Evolutionary conservation across 768 basidiomycete species (phyloP).

Genomic region (Leucosporidium creatinivorum): DNA sequence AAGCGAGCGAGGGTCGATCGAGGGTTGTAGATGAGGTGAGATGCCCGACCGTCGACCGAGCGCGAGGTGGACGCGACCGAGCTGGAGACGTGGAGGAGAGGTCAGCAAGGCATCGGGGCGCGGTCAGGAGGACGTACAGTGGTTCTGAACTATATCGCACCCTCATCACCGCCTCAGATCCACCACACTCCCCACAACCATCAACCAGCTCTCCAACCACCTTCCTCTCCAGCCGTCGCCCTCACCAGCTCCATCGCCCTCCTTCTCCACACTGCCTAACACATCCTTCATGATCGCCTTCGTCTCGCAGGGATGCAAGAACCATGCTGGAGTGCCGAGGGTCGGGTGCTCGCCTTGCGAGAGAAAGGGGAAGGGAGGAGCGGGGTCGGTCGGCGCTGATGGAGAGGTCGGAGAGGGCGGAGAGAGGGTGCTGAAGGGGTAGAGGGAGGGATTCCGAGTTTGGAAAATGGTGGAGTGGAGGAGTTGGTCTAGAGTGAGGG

Average conservation of each 20-base stretch:
- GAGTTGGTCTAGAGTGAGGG: slow-evolving; percentile 53
- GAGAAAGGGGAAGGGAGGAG: slow-evolving; percentile 58
- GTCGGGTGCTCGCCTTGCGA: slow-evolving; percentile 83
- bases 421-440: slow-evolving; percentile 42
- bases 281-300: slow-evolving; percentile 61
- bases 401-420: slow-evolving; percentile 22
- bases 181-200: slow-evolving; percentile 62
- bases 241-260: neutral
- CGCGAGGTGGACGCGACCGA: no score
- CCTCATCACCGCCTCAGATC: slow-evolving; percentile 45
- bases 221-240: neutral
- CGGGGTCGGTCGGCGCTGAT: neutral
- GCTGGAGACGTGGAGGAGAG: no score
- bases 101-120: no score
- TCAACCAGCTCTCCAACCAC: slow-evolving; percentile 61
- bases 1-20: no score
- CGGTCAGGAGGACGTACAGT: no score
- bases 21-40: no score
- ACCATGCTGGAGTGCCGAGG: slow-evolving; percentile 68
- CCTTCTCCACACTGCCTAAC: slow-evolving; percentile 39
- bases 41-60: no score
- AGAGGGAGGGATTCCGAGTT: neutral
- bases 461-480: slow-evolving; percentile 58
- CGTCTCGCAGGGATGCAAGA: slow-evolving; percentile 79
- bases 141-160: no score